Evolutionary conservation across 768 basidiomycete species (phyloP).

Genomic region (Cystofilobasidium bisporidii): DNA sequence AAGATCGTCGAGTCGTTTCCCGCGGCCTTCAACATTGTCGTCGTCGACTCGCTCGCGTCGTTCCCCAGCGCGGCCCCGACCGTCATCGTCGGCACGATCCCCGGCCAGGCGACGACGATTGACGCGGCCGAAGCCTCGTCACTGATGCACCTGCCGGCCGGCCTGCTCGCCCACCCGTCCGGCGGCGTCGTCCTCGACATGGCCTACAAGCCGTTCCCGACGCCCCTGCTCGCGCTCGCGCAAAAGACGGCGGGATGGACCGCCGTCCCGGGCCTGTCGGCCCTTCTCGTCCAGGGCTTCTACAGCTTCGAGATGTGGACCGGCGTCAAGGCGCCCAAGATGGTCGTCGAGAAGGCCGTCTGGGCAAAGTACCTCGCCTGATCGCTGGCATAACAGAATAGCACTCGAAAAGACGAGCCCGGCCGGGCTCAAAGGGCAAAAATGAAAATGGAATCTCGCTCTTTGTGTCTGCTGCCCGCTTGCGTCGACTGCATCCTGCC

Average conservation of each 20-base stretch:
- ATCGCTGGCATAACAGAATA: too few species aligned
- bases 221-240: constrained; percentile 66
- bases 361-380: constrained; percentile 29
- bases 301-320: constrained; percentile 79
- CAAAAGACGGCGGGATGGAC: constrained; percentile 50
- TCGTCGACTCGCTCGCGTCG: constrained; percentile 50
- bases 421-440: too few species aligned
- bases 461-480: too few species aligned
- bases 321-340: constrained; percentile 42
- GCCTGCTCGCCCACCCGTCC: constrained; percentile 49
- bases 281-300: constrained; percentile 80
- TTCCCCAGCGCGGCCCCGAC: constrained; percentile 51
- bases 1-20: constrained; percentile 62
- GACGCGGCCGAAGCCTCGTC: constrained; percentile 45
- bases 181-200: constrained; percentile 79
- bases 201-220: constrained; percentile 83
- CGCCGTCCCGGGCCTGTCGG: constrained; percentile 66
- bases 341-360: constrained; percentile 33
- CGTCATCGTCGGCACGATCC: constrained; percentile 82
- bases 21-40: constrained; percentile 49
- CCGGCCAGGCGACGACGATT: constrained; percentile 46
- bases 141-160: constrained; percentile 48
- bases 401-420: too few species aligned
- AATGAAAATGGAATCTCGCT: too few species aligned
- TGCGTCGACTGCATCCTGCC: too few species aligned